A percentile compares a stretch with the other conserved stretches of the same genome.
Conservation (phyloP, 192 early-diverging fungal genomes). For the Coemansia sp. region DNA sequence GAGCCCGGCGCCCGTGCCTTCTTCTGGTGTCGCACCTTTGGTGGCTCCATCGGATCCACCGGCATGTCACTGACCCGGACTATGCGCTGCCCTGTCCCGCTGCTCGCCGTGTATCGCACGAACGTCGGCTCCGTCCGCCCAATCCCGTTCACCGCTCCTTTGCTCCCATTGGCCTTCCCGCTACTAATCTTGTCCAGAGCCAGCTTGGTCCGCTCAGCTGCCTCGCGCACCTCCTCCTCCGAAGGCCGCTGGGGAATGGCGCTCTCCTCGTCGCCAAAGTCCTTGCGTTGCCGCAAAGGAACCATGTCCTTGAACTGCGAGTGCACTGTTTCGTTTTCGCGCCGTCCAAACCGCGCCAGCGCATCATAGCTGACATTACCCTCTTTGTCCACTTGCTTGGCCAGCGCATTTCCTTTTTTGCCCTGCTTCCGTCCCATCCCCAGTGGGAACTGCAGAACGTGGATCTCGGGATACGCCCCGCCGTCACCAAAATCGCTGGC, state of each 20-base stretch:
- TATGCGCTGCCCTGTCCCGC: slow-evolving; percentile 79
- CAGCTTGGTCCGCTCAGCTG: slow-evolving; percentile 80
- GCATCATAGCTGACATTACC: slow-evolving; percentile 90
- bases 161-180: slow-evolving; percentile 55
- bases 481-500: slow-evolving; percentile 92
- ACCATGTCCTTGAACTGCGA: slow-evolving; percentile 78
- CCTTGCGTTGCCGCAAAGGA: slow-evolving; percentile 63
- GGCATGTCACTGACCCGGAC: slow-evolving; percentile 94
- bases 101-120: slow-evolving; percentile 79
- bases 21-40: slow-evolving; percentile 88
- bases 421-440: slow-evolving; percentile 81
- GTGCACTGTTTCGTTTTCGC: slow-evolving; percentile 70
- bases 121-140: slow-evolving; percentile 69
- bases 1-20: slow-evolving; percentile 79
- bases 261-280: slow-evolving; percentile 59
- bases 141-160: slow-evolving; percentile 54
- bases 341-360: slow-evolving; percentile 75
- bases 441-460: slow-evolving; percentile 86
- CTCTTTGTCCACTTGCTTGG: slow-evolving; percentile 83
- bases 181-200: slow-evolving; percentile 78
- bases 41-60: slow-evolving; percentile 94
- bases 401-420: slow-evolving; percentile 55
- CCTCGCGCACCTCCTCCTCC: slow-evolving; percentile 71
- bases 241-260: slow-evolving; percentile 71
- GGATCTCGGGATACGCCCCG: slow-evolving; percentile 94